Base-by-base conservation (phyloP, 345 rosid genomes). In the Lumnitzera racemosa region DNA sequence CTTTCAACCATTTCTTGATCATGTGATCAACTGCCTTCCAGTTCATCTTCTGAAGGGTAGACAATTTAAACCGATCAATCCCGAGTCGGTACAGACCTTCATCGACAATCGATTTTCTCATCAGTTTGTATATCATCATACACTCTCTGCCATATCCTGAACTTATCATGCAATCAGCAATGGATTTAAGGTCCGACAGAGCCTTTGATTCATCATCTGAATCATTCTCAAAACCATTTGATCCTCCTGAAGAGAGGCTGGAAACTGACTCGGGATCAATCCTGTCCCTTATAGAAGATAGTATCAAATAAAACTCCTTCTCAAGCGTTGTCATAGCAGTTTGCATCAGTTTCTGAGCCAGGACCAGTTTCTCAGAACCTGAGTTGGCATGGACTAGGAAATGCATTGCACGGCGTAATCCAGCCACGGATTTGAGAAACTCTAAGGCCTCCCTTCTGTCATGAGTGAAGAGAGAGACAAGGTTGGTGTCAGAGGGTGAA, bases 141-240 rank as follows among this genome's bases (percentile, higher is more conserved):
- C 99, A 90, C 65, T 87, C 99, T 65, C 78, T 83, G 6, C 85
- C 83, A 49, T 90, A 90, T 24, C 99, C 97, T 16, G 74, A 83
- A 43, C 77, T 65, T 52, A 82, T 79, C 97, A 94, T 90, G 62
- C 80, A 81, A 25, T 83, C 96, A 15, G 95, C 91, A 27, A 88
- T 88, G 0, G 75, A 75, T 61, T 83, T 88, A 41, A 90, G 55
- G 68, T 86, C 90, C 2, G 74, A 70, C 87, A 88, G 74, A 24
- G 76, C 85, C 16, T 64, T 36, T 6, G 67, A 73, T 4, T 80
- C 66, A 62, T 64, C 68, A 68, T 61, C 72, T 67, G 70, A 68
- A 11, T 73, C 79, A 1, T 68, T 73, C 11, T 65, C 70, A 1
- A 67, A 67, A 58, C 71, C 66, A 62, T 72, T 69, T 1, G 85